These are phyloP conservation scores for Balakata baccata DNA, from an alignment of 345 rosid genomes.

Conservation along the genomic window DNA sequence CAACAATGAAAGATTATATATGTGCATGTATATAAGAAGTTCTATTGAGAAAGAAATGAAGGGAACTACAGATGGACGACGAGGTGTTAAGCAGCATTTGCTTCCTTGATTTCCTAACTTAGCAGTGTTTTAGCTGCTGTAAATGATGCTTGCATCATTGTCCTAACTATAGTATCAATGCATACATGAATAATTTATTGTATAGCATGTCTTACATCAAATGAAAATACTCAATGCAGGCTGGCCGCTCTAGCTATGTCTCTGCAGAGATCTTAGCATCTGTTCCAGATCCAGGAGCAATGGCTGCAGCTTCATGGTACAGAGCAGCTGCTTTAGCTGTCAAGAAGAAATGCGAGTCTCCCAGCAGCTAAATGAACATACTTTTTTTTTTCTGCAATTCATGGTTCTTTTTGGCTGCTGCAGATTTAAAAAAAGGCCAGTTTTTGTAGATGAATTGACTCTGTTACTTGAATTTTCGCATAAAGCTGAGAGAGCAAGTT, in stretches of 20 bases:
- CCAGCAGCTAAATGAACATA: slow-evolving; percentile 15
- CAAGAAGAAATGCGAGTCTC: slow-evolving; percentile 36
- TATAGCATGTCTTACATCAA: slow-evolving; percentile 9
- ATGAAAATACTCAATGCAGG: slow-evolving; percentile 39
- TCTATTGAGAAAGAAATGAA: too few relatives aligned
- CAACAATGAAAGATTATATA: too few relatives aligned
- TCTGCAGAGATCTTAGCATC: slow-evolving; percentile 52
- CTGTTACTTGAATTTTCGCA: slow-evolving; percentile 17
- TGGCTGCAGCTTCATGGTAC: slow-evolving; percentile 91
- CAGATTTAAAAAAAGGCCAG: slow-evolving; percentile 13
- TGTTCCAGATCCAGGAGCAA: slow-evolving; percentile 92
- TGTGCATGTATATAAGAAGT: too few relatives aligned
- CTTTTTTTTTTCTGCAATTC: slow-evolving; percentile 1
- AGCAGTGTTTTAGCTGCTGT: too few relatives aligned
- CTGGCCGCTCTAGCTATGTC: slow-evolving; percentile 79
- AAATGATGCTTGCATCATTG: too few relatives aligned
- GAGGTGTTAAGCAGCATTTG: too few relatives aligned
- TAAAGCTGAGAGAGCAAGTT: slow-evolving; percentile 51
- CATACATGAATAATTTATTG: not conserved
- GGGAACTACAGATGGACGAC: too few relatives aligned
- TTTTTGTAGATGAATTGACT: slow-evolving; percentile 15
- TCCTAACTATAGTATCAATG: not conserved
- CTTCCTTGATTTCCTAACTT: too few relatives aligned
- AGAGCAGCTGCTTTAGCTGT: slow-evolving; percentile 88
- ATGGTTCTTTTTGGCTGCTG: slow-evolving; percentile 8